Percentiles rank a stretch among this genome's conserved stretches.
These are phyloP conservation scores for Thelonectria rubi DNA, from an alignment of 2,329 filamentous ascomycete species.

Conservation along the genomic window DNA sequence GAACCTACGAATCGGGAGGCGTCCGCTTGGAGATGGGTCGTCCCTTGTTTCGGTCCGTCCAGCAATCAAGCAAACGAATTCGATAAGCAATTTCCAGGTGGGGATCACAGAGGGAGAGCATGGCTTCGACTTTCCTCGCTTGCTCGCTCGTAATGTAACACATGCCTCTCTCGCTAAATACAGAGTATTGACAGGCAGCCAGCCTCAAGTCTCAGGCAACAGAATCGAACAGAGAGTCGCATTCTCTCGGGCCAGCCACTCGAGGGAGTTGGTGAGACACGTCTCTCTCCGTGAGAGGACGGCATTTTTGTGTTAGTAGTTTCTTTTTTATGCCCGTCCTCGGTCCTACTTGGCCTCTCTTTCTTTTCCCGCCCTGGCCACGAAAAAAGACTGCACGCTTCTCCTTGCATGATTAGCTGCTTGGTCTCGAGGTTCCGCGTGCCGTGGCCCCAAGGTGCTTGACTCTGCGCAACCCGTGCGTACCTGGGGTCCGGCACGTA, in stretches of 20 bases:
- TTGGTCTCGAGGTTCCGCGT: neutral
- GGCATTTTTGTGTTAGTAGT: neutral
- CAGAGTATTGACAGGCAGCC: neutral
- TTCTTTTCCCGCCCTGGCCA: neutral
- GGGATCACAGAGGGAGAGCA: slow-evolving; percentile 1
- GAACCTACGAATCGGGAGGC: slow-evolving; percentile 27
- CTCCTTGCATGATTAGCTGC: slow-evolving; percentile 4
- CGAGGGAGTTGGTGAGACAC: slow-evolving; percentile 4
- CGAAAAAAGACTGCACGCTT: neutral
- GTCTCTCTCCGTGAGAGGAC: neutral
- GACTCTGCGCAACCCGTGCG: neutral
- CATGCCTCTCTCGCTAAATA: neutral
- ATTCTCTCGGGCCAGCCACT: slow-evolving; percentile 2
- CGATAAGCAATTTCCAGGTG: neutral
- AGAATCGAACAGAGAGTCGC: too few relatives aligned
- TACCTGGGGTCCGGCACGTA: too few relatives aligned
- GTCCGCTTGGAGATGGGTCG: neutral
- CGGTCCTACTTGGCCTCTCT: neutral
- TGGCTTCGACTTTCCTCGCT: slow-evolving; percentile 28
- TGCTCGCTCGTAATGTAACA: slow-evolving; percentile 27
- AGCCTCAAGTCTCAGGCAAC: slow-evolving; percentile 10
- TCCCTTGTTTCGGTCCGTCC: neutral
- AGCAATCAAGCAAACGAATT: neutral
- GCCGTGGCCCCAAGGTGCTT: neutral
- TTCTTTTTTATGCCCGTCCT: slow-evolving; percentile 2